phyloP scores from a whole-genome alignment of 805 yeast species.

The Saccharomyces eubayanus region DNA sequence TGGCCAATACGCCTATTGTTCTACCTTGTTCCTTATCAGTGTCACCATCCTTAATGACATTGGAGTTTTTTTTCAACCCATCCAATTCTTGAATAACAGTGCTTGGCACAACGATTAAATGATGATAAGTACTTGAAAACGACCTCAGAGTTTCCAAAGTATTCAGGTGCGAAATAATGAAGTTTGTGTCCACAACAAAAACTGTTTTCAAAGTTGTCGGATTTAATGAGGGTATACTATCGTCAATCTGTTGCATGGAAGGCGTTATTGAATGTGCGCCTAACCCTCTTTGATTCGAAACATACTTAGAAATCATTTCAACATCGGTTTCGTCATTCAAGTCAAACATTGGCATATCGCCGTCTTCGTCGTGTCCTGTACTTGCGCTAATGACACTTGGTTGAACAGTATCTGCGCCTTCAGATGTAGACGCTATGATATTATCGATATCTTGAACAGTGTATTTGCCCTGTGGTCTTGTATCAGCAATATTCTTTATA shows the following conservation, averaged over 20 bases:
- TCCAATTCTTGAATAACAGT: slow-evolving; percentile 74
- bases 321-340: slow-evolving; percentile 41
- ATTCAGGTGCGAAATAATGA: slow-evolving; percentile 58
- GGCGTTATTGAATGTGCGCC: background rate
- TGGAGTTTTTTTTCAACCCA: slow-evolving; percentile 61
- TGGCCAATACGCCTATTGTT: slow-evolving; percentile 49
- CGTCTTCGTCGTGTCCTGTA: slow-evolving; percentile 13
- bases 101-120: slow-evolving; percentile 56
- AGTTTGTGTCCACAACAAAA: slow-evolving; percentile 77
- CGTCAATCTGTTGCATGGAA: slow-evolving; percentile 7
- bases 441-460: slow-evolving; percentile 16
- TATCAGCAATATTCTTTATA: background rate
- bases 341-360: slow-evolving; percentile 43
- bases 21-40: slow-evolving; percentile 3
- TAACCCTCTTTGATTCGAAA: slow-evolving; percentile 22
- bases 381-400: background rate
- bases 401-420: background rate
- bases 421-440: background rate
- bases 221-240: slow-evolving; percentile 3
- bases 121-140: slow-evolving; percentile 36
- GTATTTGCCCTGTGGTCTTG: slow-evolving; percentile 6
- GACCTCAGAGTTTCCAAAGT: slow-evolving; percentile 46
- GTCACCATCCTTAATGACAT: slow-evolving; percentile 10
- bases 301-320: slow-evolving; percentile 36
- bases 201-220: slow-evolving; percentile 22